Evolutionary conservation across 805 yeast genomes (phyloP).

Genomic region (Candida tammaniensis): DNA sequence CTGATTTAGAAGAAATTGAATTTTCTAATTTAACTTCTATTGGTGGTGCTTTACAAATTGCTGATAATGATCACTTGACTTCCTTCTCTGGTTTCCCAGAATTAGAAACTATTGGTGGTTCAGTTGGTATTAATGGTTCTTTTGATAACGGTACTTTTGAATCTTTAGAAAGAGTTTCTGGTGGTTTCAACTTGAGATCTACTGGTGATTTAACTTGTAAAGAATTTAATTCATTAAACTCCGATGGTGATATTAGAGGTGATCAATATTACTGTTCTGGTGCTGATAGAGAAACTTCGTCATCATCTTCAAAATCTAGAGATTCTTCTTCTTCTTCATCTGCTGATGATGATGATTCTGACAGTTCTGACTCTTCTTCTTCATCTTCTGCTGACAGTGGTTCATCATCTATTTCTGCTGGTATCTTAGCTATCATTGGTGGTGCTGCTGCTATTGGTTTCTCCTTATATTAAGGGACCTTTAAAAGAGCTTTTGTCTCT

Average conservation of each 20-base stretch:
- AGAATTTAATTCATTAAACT: constrained; percentile 67
- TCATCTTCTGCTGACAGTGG: constrained; percentile 15
- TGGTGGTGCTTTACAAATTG: constrained; percentile 92
- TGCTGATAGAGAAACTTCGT: constrained; percentile 46
- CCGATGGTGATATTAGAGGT: constrained; percentile 86
- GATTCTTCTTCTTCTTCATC: constrained; percentile 20
- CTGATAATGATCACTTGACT: constrained; percentile 75
- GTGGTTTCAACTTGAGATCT: constrained; percentile 86
- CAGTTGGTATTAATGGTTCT: constrained; percentile 76
- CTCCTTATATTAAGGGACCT: constrained; percentile 26
- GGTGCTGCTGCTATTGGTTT: constrained; percentile 38
- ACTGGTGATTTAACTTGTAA: constrained; percentile 79
- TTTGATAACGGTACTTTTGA: constrained; percentile 78
- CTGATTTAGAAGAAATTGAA: constrained; percentile 62
- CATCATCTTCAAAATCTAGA: constrained; percentile 40
- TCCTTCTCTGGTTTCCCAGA: constrained; percentile 70
- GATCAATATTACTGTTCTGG: constrained; percentile 76
- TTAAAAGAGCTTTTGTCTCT: too few relatives aligned
- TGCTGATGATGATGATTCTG: constrained; percentile 15
- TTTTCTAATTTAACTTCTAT: constrained; percentile 68
- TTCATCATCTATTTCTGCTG: constrained; percentile 14
- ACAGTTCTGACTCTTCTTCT: constrained; percentile 22
- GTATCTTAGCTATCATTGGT: constrained; percentile 21
- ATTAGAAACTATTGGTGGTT: constrained; percentile 80
- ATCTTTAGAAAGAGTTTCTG: constrained; percentile 73